Conservation (phyloP, 192 early-diverging fungal species). For the Entrophospora sp. region DNA sequence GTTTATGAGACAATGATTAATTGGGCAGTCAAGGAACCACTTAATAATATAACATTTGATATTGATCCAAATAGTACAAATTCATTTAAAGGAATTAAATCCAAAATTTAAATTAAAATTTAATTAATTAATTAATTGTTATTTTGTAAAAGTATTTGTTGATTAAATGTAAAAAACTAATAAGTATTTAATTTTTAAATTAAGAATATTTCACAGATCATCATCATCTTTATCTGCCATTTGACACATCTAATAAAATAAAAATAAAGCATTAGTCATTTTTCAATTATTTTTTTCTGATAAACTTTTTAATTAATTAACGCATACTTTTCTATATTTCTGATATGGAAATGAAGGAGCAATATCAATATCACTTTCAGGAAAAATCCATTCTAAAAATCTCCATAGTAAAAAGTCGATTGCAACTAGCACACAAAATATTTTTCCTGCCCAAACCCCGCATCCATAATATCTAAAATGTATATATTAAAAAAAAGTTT, state of each 20-base stretch:
- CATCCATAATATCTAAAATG: conserved; percentile 70
- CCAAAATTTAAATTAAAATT: conserved; percentile 1
- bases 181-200: too few relatives aligned
- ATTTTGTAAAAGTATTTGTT: too few relatives aligned
- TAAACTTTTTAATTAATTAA: neutral
- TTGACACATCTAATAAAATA: conserved; percentile 15
- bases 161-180: too few relatives aligned
- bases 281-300: neutral
- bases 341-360: conserved; percentile 62
- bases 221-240: conserved; percentile 14
- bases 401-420: conserved; percentile 74
- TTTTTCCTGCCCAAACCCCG: conserved; percentile 82
- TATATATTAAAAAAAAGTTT: neutral
- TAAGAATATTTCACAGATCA: too few relatives aligned
- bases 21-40: conserved; percentile 31
- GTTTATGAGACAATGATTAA: conserved; percentile 56
- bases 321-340: conserved; percentile 41
- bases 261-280: neutral
- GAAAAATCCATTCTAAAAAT: conserved; percentile 76
- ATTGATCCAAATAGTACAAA: neutral
- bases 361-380: conserved; percentile 58
- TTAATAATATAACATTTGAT: conserved; percentile 15
- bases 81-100: neutral
- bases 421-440: conserved; percentile 84
- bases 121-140: too few relatives aligned